phyloP scores from a whole-genome alignment of 2,329 filamentous ascomycete species.

The Fusarium drepaniforme region DNA sequence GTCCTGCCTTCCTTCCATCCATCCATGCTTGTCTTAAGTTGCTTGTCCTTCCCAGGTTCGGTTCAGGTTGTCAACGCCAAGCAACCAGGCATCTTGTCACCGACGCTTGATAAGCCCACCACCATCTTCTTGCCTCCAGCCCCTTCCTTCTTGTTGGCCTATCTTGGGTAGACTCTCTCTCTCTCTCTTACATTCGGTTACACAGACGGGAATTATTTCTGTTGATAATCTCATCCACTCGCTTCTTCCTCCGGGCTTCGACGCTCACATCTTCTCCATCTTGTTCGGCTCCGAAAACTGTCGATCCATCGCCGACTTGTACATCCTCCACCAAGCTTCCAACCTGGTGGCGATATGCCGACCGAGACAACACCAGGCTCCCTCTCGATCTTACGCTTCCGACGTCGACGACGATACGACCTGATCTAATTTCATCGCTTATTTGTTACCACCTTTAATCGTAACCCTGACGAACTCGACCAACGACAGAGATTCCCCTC shows the following conservation, averaged over 20 bases:
- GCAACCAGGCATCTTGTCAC: constrained; percentile 24
- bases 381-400: constrained; percentile 21
- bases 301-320: constrained; percentile 18
- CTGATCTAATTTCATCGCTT: background rate
- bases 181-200: background rate
- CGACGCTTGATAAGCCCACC: constrained; percentile 43
- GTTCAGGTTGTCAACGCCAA: constrained; percentile 32
- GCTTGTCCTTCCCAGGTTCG: background rate
- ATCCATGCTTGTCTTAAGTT: background rate
- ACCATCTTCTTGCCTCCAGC: constrained; percentile 31
- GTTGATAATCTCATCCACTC: constrained; percentile 1
- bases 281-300: constrained; percentile 10
- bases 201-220: background rate
- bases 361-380: constrained; percentile 12
- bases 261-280: background rate
- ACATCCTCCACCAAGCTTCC: constrained; percentile 8
- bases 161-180: constrained; percentile 1
- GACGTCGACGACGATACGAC: constrained; percentile 26
- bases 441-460: constrained; percentile 3
- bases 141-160: constrained; percentile 32
- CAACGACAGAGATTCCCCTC: constrained; percentile 16
- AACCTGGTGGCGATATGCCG: constrained; percentile 37
- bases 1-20: background rate
- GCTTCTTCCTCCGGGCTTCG: background rate
- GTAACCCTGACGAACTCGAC: constrained; percentile 35